Percentiles rank a stretch among this genome's conserved stretches.
phyloP scores from a whole-genome alignment of 345 rosid species.

The Eutrema heterophyllum region DNA sequence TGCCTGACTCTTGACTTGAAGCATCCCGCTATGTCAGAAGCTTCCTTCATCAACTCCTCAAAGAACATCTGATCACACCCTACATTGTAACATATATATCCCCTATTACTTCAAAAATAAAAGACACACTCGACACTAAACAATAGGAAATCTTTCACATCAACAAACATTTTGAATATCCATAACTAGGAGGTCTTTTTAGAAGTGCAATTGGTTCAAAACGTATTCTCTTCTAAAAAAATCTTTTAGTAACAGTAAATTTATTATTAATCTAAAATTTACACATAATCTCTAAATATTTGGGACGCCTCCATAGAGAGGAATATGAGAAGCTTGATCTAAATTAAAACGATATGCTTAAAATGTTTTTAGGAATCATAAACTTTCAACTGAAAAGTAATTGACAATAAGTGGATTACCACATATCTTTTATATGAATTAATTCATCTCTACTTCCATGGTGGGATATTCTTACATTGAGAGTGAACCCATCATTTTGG shows the following conservation, averaged over 20 bases:
- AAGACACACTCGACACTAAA: background rate
- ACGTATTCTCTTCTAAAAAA: too few species aligned
- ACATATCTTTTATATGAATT: background rate
- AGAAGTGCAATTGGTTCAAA: background rate
- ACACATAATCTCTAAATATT: too few species aligned
- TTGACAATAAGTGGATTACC: background rate
- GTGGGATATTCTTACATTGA: too few species aligned
- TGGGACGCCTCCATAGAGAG: background rate
- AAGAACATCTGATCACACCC: conserved; percentile 88
- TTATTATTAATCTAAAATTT: too few species aligned
- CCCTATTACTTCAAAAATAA: background rate
- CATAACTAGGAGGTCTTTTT: background rate
- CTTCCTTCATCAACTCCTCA: conserved; percentile 79
- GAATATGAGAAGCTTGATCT: background rate
- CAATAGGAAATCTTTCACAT: background rate
- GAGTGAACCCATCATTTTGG: background rate
- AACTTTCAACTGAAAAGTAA: background rate
- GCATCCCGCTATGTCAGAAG: conserved; percentile 72
- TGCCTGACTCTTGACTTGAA: conserved; percentile 71
- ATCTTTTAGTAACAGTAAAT: too few species aligned
- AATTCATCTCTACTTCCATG: too few species aligned
- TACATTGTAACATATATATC: conserved; percentile 25
- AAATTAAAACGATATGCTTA: too few species aligned
- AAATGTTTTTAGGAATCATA: background rate
- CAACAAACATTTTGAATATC: background rate